Evolutionary conservation across 352 stramenopile species (phyloP), one percentile per base, ranked within the genome.

Genomic region (Globisporangium spiculum): DNA sequence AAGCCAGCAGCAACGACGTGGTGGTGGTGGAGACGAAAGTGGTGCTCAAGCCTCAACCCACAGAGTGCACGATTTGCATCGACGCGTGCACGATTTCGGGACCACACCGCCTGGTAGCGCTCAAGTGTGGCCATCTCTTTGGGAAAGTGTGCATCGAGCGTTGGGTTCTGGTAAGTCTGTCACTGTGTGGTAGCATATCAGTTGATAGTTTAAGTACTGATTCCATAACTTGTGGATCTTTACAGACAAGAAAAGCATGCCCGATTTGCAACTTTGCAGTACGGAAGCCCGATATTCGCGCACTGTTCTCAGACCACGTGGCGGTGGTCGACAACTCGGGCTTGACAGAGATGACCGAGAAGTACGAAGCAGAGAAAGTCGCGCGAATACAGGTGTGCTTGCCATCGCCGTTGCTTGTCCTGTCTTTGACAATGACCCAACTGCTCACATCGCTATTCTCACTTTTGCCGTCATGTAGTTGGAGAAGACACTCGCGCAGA

Each of bases 61-160:
- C 83, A 3, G 86, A 94, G 74, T 94, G 86, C 63, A 79, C 82
- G 1, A 80, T 94, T 26, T 94, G 86, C 75, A 91, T 82, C 67
- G 86, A 94, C 36, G 70, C 75, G 30, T 94, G 86, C 66, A 89
- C 80, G 10, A 67, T 83, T 5, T 53, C 75, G 7, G 86, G 86
- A 0, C 67, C 74, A n/a, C 86, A 94, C 63, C 84, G 86, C 1
- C 79, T 94, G 50, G 84, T 84, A 61, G 84, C 81, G 62, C 81
- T 94, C 56, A 84, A 83, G 50, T 94, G 86, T 66, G 86, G 86
- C 38, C 86, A 94, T 58, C 69, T 92, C 18, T 94, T 92, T 60
- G 86, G 86, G 27, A 88, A 82, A 22, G 78, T 79, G 50, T 93
- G 84, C 67, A 93, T 93, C 61, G 82, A 94, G 53, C 80, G 81